These are phyloP conservation scores for Fragosphaeria purpurea DNA, from an alignment of 2,329 filamentous ascomycete genomes.

Conservation along the genomic window DNA sequence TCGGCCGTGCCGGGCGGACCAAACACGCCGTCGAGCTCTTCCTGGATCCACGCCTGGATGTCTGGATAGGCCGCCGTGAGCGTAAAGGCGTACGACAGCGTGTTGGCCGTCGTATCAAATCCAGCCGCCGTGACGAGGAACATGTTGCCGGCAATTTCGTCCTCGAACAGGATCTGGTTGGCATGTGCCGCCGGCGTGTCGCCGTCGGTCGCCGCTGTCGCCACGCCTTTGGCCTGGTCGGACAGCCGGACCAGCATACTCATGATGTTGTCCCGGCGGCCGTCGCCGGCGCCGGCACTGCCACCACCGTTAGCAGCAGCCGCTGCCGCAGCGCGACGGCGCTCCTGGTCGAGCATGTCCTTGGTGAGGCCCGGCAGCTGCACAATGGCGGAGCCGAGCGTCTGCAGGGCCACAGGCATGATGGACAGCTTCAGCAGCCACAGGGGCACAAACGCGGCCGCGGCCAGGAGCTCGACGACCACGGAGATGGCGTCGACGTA, in stretches of 20 bases:
- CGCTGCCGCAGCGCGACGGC: conserved; percentile 1
- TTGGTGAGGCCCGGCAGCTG: conserved; percentile 19
- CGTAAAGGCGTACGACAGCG: conserved; percentile 36
- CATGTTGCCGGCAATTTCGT: conserved; percentile 24
- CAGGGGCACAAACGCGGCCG: conserved; percentile 20
- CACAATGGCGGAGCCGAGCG: conserved; percentile 19
- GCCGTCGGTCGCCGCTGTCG: neutral
- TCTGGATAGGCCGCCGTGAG: conserved; percentile 28
- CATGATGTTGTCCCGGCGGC: conserved; percentile 17
- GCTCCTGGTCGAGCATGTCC: conserved; percentile 20
- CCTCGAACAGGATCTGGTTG: conserved; percentile 9
- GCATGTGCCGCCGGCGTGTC: neutral
- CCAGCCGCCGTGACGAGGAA: conserved; percentile 44
- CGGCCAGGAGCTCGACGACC: conserved; percentile 19
- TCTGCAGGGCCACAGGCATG: conserved; percentile 17
- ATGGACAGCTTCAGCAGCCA: conserved; percentile 16
- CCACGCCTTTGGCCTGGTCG: conserved; percentile 15
- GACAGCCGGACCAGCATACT: conserved; percentile 21
- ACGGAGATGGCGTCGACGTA: conserved; percentile 25
- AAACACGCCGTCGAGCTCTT: conserved; percentile 29
- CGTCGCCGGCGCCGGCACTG: neutral
- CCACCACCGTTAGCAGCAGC: neutral
- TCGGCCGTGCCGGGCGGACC: conserved; percentile 23
- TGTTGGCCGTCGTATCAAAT: conserved; percentile 30
- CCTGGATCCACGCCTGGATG: conserved; percentile 8